Conservation (phyloP, 768 basidiomycete genomes). For the Mycena galopus region DNA sequence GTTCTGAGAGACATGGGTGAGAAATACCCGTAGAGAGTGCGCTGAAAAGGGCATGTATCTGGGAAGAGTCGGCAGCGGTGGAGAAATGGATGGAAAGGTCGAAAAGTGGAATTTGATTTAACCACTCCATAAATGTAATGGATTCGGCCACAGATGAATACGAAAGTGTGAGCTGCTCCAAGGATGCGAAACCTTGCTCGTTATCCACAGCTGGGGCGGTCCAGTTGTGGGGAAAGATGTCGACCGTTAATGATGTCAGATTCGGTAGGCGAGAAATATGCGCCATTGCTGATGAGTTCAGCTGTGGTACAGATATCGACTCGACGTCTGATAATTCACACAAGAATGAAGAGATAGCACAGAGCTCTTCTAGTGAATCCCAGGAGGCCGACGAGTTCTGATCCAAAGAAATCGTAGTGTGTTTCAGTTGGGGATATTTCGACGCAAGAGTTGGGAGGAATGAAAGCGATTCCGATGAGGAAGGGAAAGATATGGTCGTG, state of each 20-base stretch:
- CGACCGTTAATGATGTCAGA: not conserved
- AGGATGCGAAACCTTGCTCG: not conserved
- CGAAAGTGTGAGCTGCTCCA: not conserved
- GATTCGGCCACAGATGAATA: not conserved
- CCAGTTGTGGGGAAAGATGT: not conserved
- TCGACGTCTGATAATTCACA: not conserved
- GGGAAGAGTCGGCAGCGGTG: not conserved
- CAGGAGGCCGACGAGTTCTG: not conserved
- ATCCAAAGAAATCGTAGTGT: not conserved
- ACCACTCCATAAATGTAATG: not conserved
- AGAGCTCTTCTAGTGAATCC: not conserved
- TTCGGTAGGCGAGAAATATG: not conserved
- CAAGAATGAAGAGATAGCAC: not conserved
- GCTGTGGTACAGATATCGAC: not conserved
- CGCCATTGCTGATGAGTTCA: not conserved
- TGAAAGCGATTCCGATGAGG: not conserved
- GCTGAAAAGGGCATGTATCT: not conserved
- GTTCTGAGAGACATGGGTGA: not conserved
- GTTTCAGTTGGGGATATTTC: not conserved
- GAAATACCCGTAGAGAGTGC: not conserved
- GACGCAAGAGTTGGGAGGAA: not conserved
- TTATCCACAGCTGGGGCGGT: not conserved
- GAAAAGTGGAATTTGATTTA: not conserved
- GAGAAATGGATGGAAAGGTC: not conserved
- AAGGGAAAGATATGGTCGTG: not conserved